Conservation (phyloP, 2,329 filamentous ascomycete species). For the Fusarium torulosum region DNA sequence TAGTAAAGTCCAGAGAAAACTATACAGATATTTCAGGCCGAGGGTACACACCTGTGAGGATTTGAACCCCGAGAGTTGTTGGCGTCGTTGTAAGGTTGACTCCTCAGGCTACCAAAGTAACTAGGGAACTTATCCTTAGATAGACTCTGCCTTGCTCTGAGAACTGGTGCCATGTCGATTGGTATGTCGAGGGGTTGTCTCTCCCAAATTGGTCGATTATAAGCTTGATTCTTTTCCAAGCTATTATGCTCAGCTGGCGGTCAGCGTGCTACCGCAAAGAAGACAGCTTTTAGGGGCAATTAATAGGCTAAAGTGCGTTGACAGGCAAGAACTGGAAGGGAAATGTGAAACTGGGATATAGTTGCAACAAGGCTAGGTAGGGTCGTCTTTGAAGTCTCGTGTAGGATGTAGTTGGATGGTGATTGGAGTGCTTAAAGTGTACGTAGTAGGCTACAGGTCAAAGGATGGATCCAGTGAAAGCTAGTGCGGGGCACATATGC, state of each 20-base stretch:
- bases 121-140: slow-evolving; percentile 76
- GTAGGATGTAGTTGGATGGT: slow-evolving; percentile 21
- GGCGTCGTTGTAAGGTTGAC: slow-evolving; percentile 77
- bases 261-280: background rate
- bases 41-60: slow-evolving; percentile 66
- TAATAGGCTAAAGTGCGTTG: background rate
- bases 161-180: slow-evolving; percentile 56
- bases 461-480: slow-evolving; percentile 14
- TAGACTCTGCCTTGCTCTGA: slow-evolving; percentile 66
- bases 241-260: slow-evolving; percentile 5
- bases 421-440: slow-evolving; percentile 15
- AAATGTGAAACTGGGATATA: background rate
- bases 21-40: background rate
- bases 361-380: background rate
- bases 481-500: slow-evolving; percentile 28
- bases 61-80: slow-evolving; percentile 64
- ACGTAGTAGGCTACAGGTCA: slow-evolving; percentile 20
- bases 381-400: slow-evolving; percentile 10
- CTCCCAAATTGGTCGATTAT: background rate
- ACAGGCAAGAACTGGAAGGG: background rate
- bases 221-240: background rate
- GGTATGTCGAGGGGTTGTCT: background rate
- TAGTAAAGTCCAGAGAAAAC: slow-evolving; percentile 19
- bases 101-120: slow-evolving; percentile 76
- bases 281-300: background rate